Percentiles rank a stretch among this genome's conserved stretches.
Evolutionary conservation across 306 rosid genomes (phyloP).

Genomic region (Biancaea sappan): DNA sequence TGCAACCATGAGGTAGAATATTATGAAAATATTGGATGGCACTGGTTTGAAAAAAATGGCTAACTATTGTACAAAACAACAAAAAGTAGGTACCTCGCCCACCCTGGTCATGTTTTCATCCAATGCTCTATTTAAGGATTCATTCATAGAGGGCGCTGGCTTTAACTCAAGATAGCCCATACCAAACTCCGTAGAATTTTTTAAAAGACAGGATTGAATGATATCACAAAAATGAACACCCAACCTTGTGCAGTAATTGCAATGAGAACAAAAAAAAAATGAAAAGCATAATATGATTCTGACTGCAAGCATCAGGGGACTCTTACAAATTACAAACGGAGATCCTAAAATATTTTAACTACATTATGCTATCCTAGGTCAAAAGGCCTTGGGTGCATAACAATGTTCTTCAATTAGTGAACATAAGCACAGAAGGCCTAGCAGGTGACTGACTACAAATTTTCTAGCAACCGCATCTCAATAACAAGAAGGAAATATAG

Average conservation of each 20-base stretch:
- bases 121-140: constrained; percentile 50
- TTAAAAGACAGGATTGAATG: neutral
- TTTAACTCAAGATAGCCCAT: constrained; percentile 87
- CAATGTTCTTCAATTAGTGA: neutral
- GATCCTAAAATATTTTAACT: neutral
- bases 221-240: neutral
- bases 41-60: constrained; percentile 21
- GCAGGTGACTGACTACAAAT: neutral
- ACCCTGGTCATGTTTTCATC: constrained; percentile 68
- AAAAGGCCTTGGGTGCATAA: neutral
- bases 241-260: neutral
- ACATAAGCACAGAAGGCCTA: neutral
- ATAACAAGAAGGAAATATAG: neutral
- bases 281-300: too few species aligned
- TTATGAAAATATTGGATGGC: constrained; percentile 1
- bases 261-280: neutral
- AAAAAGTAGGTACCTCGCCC: constrained; percentile 63
- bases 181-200: too few species aligned
- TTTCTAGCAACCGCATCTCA: neutral
- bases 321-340: neutral
- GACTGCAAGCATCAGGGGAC: neutral
- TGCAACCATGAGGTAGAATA: constrained; percentile 25
- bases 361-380: neutral
- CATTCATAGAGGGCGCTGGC: constrained; percentile 67
- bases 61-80: constrained; percentile 26